phyloP scores from a whole-genome alignment of 805 yeast species.

The Sugiyamaella marilandica region DNA sequence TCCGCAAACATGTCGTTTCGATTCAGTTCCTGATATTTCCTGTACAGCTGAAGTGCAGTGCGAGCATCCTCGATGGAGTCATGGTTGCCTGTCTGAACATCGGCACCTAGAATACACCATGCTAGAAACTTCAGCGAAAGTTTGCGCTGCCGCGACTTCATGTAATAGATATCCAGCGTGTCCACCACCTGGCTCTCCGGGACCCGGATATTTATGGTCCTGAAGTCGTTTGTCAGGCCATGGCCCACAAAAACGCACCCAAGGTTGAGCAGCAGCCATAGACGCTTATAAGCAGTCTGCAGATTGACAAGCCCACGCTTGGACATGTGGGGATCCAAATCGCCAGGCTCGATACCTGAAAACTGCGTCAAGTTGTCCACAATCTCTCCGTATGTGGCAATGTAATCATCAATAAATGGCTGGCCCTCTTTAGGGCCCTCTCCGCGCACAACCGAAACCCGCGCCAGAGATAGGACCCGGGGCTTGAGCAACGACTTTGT shows the following conservation, averaged over 20 bases:
- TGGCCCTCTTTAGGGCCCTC: conserved; percentile 60
- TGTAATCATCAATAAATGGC: conserved; percentile 91
- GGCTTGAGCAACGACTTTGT: conserved; percentile 66
- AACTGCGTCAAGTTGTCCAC: conserved; percentile 83
- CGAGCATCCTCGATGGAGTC: conserved; percentile 96
- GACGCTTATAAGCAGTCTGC: conserved; percentile 77
- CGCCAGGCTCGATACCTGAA: conserved; percentile 94
- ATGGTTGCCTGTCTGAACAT: conserved; percentile 89
- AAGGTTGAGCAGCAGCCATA: conserved; percentile 83
- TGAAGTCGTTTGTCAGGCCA: conserved; percentile 84
- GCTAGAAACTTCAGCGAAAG: conserved; percentile 83
- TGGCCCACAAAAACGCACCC: conserved; percentile 96
- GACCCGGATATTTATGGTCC: conserved; percentile 87
- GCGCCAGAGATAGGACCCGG: conserved; percentile 68
- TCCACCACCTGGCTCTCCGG: conserved; percentile 84
- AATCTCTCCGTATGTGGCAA: conserved; percentile 60
- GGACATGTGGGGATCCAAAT: conserved; percentile 67
- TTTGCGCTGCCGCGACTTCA: conserved; percentile 69
- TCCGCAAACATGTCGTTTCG: conserved; percentile 55
- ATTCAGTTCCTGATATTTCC: conserved; percentile 60
- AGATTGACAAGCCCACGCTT: conserved; percentile 66
- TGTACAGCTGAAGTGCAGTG: conserved; percentile 75
- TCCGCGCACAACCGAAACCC: conserved; percentile 75
- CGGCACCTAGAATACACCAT: conserved; percentile 64
- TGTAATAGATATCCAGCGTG: conserved; percentile 73